These are phyloP conservation scores for Boletus smithii DNA, from an alignment of 1,284 basidiomycete species.

Conservation along the genomic window DNA sequence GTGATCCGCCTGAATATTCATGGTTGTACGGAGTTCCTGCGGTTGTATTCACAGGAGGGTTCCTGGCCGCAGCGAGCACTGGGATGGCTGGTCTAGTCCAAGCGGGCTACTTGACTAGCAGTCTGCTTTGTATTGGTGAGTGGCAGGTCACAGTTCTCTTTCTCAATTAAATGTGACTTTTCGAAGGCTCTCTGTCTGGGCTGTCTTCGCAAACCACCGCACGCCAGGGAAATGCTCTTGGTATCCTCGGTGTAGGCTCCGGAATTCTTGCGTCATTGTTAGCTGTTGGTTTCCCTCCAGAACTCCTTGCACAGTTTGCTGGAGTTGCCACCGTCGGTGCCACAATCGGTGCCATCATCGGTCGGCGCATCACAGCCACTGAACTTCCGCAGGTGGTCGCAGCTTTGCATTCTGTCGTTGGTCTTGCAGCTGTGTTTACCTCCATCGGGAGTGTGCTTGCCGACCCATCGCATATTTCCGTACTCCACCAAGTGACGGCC, in stretches of 20 bases:
- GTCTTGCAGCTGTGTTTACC: conserved; percentile 81
- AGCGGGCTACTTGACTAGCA: conserved; percentile 79
- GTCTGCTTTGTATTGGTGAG: conserved; percentile 76
- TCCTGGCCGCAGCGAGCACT: conserved; percentile 73
- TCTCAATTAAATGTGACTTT: conserved; percentile 2
- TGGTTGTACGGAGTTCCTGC: conserved; percentile 79
- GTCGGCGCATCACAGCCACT: conserved; percentile 78
- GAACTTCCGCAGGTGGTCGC: conserved; percentile 81
- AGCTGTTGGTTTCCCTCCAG: conserved; percentile 76
- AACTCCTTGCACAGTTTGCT: conserved; percentile 74
- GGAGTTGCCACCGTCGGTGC: conserved; percentile 70
- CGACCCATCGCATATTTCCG: conserved; percentile 60
- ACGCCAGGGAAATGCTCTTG: conserved; percentile 77
- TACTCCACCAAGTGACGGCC: conserved; percentile 74
- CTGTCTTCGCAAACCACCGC: conserved; percentile 75
- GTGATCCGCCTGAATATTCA: conserved; percentile 81
- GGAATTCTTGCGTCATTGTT: conserved; percentile 76
- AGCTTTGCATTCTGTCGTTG: conserved; percentile 76
- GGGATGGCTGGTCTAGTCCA: conserved; percentile 83
- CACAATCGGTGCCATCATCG: conserved; percentile 64
- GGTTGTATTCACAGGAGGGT: conserved; percentile 75
- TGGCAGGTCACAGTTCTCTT: background rate
- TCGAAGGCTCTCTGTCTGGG: conserved; percentile 66
- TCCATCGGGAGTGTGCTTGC: conserved; percentile 76
- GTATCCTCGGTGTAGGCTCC: conserved; percentile 76